Conservation (phyloP, 352 stramenopile genomes). For the Phytophthora parvispora region DNA sequence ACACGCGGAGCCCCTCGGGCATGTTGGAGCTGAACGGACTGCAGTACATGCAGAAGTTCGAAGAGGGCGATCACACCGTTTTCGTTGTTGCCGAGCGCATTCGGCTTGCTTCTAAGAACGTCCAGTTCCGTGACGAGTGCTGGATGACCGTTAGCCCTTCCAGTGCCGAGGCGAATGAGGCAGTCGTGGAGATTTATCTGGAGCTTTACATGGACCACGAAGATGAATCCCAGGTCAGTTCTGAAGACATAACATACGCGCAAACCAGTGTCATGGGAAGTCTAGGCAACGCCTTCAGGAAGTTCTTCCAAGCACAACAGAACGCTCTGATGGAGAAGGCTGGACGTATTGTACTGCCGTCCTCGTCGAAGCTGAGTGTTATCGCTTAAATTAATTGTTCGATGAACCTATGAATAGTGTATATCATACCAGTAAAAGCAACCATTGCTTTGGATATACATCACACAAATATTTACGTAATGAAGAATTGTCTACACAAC, state of each 20-base stretch:
- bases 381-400: background rate
- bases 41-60: constrained; percentile 38
- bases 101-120: constrained; percentile 11
- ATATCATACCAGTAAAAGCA: too few relatives aligned
- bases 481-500: too few relatives aligned
- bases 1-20: constrained; percentile 10
- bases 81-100: constrained; percentile 23
- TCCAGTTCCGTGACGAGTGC: constrained; percentile 25
- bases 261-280: constrained; percentile 27
- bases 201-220: constrained; percentile 30
- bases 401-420: too few relatives aligned
- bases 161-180: background rate
- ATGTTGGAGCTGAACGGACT: constrained; percentile 26
- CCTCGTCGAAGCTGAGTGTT: background rate
- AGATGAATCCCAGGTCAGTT: background rate
- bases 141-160: constrained; percentile 30
- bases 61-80: constrained; percentile 19
- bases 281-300: constrained; percentile 31
- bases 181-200: constrained; percentile 19
- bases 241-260: constrained; percentile 20
- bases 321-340: constrained; percentile 33
- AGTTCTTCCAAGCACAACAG: constrained; percentile 27
- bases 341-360: background rate
- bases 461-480: too few relatives aligned
- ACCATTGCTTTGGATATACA: too few relatives aligned